Evolutionary conservation across 2,329 filamentous ascomycete species (phyloP).

Genomic region (Monosporascus sp.): DNA sequence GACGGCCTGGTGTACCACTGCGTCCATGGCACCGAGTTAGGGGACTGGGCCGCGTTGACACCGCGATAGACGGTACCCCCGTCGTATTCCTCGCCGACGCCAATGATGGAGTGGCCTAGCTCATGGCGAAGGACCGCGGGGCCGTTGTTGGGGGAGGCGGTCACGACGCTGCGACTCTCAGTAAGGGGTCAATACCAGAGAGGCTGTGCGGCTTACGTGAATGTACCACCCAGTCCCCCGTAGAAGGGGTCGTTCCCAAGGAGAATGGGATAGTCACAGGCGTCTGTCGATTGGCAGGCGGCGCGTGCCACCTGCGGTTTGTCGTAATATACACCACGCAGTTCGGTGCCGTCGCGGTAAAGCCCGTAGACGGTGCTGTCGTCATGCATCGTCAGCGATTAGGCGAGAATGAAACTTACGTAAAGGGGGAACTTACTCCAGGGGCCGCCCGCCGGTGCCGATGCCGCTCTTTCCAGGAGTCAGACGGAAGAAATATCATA

Average conservation of each 20-base stretch:
- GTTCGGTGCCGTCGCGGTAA: constrained; percentile 27
- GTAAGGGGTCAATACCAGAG: not conserved
- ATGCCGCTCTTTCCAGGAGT: constrained; percentile 21
- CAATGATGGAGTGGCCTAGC: constrained; percentile 27
- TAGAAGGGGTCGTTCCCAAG: constrained; percentile 26
- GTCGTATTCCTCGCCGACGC: constrained; percentile 27
- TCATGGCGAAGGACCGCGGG: constrained; percentile 26
- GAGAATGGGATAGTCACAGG: constrained; percentile 27
- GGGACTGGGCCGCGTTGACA: constrained; percentile 20
- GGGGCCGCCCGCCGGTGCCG: constrained; percentile 20
- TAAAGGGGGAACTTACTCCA: constrained; percentile 16
- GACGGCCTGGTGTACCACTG: constrained; percentile 24
- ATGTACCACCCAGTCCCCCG: constrained; percentile 24
- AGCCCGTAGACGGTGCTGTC: constrained; percentile 27
- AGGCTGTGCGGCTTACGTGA: constrained; percentile 17
- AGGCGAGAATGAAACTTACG: not conserved
- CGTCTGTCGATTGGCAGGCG: constrained; percentile 25
- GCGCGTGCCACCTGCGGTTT: constrained; percentile 25
- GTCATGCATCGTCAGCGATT: not conserved
- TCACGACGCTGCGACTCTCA: constrained; percentile 18
- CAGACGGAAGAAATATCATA: constrained; percentile 1
- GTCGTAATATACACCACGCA: constrained; percentile 27
- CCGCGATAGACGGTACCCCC: constrained; percentile 22
- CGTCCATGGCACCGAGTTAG: constrained; percentile 18
- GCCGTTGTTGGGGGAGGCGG: constrained; percentile 22